Percentiles rank a stretch among this genome's conserved stretches.
Evolutionary conservation across 1,284 basidiomycete species (phyloP).

Genomic region (Trichosporon ovoides): DNA sequence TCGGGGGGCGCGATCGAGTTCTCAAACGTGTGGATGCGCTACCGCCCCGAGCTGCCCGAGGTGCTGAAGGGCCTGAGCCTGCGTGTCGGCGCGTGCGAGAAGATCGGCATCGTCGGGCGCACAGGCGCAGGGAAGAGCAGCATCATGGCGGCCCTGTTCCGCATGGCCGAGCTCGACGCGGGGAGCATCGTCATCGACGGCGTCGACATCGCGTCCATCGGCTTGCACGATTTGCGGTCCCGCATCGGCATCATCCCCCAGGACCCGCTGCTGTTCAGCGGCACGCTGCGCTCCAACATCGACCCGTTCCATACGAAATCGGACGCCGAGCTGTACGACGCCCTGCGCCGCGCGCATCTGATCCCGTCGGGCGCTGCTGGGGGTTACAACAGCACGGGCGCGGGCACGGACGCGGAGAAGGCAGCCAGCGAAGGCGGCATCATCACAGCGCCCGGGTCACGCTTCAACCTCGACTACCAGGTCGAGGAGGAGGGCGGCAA

Average conservation of each 20-base stretch:
- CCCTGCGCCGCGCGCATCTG: constrained; percentile 69
- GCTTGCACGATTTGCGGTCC: constrained; percentile 51
- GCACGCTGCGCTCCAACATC: constrained; percentile 57
- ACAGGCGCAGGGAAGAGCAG: constrained; percentile 57
- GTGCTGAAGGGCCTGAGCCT: constrained; percentile 59
- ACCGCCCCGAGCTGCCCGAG: constrained; percentile 52
- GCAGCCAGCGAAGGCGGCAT: background rate
- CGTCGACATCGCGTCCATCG: constrained; percentile 53
- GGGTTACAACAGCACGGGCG: constrained; percentile 53
- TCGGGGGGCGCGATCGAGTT: constrained; percentile 46
- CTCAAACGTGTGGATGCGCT: constrained; percentile 50
- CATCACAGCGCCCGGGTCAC: background rate
- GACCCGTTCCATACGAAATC: constrained; percentile 69
- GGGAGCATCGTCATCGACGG: constrained; percentile 50
- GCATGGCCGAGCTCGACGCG: constrained; percentile 48
- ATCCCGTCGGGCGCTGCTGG: constrained; percentile 44
- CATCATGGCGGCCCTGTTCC: constrained; percentile 56
- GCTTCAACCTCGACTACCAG: constrained; percentile 57
- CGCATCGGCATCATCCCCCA: constrained; percentile 71
- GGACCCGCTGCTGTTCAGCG: constrained; percentile 63
- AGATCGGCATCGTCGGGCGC: constrained; percentile 54
- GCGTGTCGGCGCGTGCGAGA: constrained; percentile 51
- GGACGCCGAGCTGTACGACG: constrained; percentile 73
- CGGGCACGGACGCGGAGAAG: background rate
- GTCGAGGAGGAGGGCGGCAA: constrained; percentile 36